Base-by-base conservation (phyloP, 2,329 filamentous ascomycete species). In the Claviceps sp. region DNA sequence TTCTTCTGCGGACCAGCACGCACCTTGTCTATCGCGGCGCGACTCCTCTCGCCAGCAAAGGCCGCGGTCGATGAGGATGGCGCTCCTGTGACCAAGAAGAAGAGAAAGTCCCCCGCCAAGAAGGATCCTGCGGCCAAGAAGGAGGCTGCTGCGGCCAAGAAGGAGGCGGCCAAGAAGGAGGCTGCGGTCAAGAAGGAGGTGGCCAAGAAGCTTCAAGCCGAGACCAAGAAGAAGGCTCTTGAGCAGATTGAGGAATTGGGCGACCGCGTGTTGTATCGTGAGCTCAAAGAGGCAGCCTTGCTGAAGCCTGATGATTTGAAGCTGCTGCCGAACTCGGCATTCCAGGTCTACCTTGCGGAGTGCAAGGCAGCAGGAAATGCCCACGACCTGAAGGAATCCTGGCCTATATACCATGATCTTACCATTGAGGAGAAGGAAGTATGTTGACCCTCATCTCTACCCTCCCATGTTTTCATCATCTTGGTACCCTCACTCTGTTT, bases 341-440 rank as follows among this genome's bases (percentile, higher is more conserved):
- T 72, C 72, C 16, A 48, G 1, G 46, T 74, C n/a, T 77, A 60
- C 52, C 6, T 71, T 1, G 3, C 52, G 2, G 61, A 72, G 52
- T 11, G 30, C 30, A 34, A 34, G 30, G 30, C 30, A 34, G 30
- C 30, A 34, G 10, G 30, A 34, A 1, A 1, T 11, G 0, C 10
- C 10, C 10, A 4, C 10, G 30, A 2, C 10, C 30, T 71, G 55
- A 46, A 55, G 53, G 42, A 52, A 1, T 8, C 73, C 2, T 30
- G 62, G n/a, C 54, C 52, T 6, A 52, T 58, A 1, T 80, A 63
- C 62, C 71, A 70, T 54, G 48, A 50, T 3, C 58, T 80, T 40
- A 61, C 73, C 7, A 41, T 62, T 2, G 56, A 62, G 0, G 72
- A 78, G 57, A 55, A 60, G 7, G 60, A 76, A 66, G 76, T 79